Evolutionary conservation across 225 moss, liverwort and hornwort species (phyloP).

Genomic region (Antitrichia curtipendula): DNA sequence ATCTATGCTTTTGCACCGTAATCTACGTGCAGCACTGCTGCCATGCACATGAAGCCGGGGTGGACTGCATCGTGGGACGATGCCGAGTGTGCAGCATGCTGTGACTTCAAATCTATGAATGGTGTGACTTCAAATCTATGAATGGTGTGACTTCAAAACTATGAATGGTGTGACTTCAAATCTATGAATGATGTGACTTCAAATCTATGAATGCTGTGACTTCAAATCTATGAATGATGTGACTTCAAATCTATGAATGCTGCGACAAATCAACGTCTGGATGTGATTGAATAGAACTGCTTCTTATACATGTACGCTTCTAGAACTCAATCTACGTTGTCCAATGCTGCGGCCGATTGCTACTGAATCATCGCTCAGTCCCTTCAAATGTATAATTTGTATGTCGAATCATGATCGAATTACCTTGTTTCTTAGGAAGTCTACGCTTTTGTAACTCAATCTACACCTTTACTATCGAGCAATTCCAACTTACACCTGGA

Average conservation of each 20-base stretch:
- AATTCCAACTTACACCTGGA: too few species aligned
- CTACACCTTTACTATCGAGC: fast-evolving
- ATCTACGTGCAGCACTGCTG: not conserved
- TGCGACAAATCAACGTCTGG: fast-evolving
- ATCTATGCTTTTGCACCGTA: not conserved
- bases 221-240: too few species aligned
- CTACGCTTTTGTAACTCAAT: not conserved
- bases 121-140: too few species aligned
- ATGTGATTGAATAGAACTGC: not conserved
- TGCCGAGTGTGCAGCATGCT: fast-evolving
- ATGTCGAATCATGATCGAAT: not conserved
- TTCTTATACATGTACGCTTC: not conserved
- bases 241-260: too few species aligned
- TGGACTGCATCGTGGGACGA: not conserved
- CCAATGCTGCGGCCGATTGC: not conserved
- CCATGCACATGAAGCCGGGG: too few species aligned
- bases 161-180: too few species aligned
- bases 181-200: too few species aligned
- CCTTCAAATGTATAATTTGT: not conserved
- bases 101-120: not conserved
- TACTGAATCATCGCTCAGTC: fast-evolving
- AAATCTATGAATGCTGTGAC: too few species aligned
- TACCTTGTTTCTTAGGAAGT: fast-evolving
- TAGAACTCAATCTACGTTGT: not conserved
- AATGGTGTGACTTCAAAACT: too few species aligned